phyloP scores from a whole-genome alignment of 2,329 filamentous ascomycete genomes.

The Alternaria arborescens region DNA sequence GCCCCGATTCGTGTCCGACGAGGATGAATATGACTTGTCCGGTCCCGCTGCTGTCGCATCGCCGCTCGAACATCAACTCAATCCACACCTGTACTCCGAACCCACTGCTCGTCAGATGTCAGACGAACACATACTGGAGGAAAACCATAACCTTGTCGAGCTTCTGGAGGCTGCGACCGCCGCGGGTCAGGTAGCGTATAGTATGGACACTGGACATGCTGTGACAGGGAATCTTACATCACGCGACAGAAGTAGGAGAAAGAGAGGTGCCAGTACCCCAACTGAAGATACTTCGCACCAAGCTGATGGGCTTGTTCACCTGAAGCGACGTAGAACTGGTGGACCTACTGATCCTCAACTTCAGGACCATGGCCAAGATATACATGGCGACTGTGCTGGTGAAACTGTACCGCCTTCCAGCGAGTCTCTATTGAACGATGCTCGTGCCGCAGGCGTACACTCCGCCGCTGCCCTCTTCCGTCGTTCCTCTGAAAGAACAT shows the following conservation, averaged over 20 bases:
- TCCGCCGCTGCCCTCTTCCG: constrained; percentile 63
- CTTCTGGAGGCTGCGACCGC: constrained; percentile 50
- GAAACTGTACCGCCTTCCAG: constrained; percentile 25
- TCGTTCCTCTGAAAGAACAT: constrained; percentile 48
- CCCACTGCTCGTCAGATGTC: constrained; percentile 21
- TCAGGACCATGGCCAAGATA: constrained; percentile 7
- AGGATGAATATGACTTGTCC: constrained; percentile 34
- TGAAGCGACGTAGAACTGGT: constrained; percentile 35
- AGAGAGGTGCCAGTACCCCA: constrained; percentile 25
- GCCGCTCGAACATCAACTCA: constrained; percentile 22
- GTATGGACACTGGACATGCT: constrained; percentile 21
- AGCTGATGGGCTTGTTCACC: constrained; percentile 9
- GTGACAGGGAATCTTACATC: background rate
- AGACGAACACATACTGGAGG: constrained; percentile 33
- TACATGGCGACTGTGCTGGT: constrained; percentile 9
- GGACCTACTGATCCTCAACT: constrained; percentile 28
- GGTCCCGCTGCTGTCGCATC: constrained; percentile 20
- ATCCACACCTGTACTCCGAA: constrained; percentile 27
- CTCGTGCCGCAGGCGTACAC: constrained; percentile 61
- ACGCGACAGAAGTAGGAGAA: constrained; percentile 39
- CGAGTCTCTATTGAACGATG: constrained; percentile 46
- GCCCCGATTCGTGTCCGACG: constrained; percentile 26
- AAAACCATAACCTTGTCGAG: constrained; percentile 46
- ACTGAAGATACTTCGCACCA: constrained; percentile 13
- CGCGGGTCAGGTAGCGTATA: constrained; percentile 36